Base-by-base conservation (phyloP, 129 eudicot genomes). In the Centrapalus pauciflorus region DNA sequence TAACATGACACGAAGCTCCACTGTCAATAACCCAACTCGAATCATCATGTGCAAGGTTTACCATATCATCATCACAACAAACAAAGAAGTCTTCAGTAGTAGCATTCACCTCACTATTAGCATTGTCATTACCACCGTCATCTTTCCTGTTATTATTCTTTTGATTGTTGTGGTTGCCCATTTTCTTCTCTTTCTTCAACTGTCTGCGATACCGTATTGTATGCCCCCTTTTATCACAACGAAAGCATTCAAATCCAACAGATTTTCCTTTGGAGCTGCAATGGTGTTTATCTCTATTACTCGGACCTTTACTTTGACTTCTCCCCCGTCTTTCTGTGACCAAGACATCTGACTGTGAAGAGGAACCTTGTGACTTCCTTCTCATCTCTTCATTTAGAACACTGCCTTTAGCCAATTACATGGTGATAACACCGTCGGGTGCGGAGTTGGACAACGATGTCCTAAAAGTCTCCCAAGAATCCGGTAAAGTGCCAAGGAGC, bases 331-430 rank as follows among this genome's bases (percentile, higher is more conserved):
- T 58, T 30, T 58, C 8, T 14, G 8, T 26, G 41, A 58, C 65
- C 38, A 58, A 58, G 21, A 58, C 65, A 28, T 58, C 24, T 58
- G 26, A 58, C n/a, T 26, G 38, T 58, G 64, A 58, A 58, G 64
- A 58, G 14, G 24, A 58, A 4, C 41, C 19, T 5, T 58, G 5
- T 25, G 25, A 58, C 11, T 27, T 27, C 30, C 20, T 12, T 25
- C 61, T 26, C 17, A 26, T 23, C 35, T 55, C 37, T 11, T 55
- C 37, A 55, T 25, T 55, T 26, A 26, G 20, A 26, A 26, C 1
- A 55, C 20, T 25, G 1, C 17, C 9, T 55, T 55, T 55, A 26
- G 17, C 30, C 17, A 55, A 23, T 55, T 55, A 19, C 37, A 26
- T 26, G 17, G 33, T 12, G 16, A 55, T 55, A 8, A 26, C 7